These are phyloP conservation scores for Cerioporus squamosus DNA, from an alignment of 1,284 basidiomycete species.

Conservation along the genomic window DNA sequence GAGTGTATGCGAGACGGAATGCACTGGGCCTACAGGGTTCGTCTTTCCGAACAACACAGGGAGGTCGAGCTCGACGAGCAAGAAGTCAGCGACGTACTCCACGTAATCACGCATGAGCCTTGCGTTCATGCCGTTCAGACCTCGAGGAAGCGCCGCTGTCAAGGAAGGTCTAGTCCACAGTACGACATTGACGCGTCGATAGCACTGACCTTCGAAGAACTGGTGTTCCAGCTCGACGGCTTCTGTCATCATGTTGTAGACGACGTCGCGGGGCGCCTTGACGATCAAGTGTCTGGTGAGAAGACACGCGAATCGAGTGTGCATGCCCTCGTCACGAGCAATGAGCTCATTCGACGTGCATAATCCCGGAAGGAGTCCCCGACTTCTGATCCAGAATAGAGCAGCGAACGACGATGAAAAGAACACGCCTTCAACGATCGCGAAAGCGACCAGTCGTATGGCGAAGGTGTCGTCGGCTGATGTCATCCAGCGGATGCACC, in stretches of 20 bases:
- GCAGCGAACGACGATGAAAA: constrained; percentile 94
- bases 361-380: constrained; percentile 96
- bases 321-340: constrained; percentile 95
- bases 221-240: not conserved
- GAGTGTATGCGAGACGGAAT: no score
- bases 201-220: not conserved
- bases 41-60: constrained; percentile 42
- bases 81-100: constrained; percentile 69
- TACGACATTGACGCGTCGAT: no score
- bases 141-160: constrained; percentile 24
- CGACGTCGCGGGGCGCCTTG: not conserved
- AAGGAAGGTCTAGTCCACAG: not conserved
- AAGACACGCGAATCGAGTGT: constrained; percentile 96
- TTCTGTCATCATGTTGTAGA: not conserved
- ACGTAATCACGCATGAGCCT: constrained; percentile 66
- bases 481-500: constrained; percentile 92
- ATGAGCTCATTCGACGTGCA: constrained; percentile 98
- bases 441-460: constrained; percentile 93
- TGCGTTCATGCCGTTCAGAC: constrained; percentile 50
- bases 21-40: constrained; percentile 37
- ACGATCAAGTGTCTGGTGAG: constrained; percentile 82
- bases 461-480: constrained; percentile 84
- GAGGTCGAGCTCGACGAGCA: constrained; percentile 65
- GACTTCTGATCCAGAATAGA: constrained; percentile 99
- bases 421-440: constrained; percentile 97